Percentiles rank a stretch among this genome's conserved stretches.
Evolutionary conservation across 805 yeast genomes (phyloP).

Genomic region (Candida yuanshanica): DNA sequence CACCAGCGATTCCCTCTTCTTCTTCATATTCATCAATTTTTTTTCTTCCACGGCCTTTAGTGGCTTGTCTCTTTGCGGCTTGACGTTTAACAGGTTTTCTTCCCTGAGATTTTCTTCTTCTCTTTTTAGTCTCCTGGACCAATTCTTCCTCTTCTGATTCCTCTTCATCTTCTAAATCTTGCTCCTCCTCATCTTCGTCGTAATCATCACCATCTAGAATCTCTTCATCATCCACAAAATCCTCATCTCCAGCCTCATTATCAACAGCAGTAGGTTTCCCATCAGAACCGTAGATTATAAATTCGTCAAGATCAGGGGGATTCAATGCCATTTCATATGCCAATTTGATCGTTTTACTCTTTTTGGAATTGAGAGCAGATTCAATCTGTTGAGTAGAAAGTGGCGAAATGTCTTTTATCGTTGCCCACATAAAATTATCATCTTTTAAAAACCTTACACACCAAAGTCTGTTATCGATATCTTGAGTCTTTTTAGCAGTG

Average conservation of each 20-base stretch:
- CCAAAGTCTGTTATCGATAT: conserved; percentile 24
- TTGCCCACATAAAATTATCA: conserved; percentile 67
- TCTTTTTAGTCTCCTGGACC: conserved; percentile 7
- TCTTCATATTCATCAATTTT: conserved; percentile 2
- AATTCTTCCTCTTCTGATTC: conserved; percentile 15
- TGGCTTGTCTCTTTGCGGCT: conserved; percentile 6
- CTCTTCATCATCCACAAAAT: conserved; percentile 19
- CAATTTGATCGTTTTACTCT: conserved; percentile 37
- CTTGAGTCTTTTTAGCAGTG: neutral
- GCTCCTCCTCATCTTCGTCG: conserved; percentile 23
- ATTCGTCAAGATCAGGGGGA: conserved; percentile 43
- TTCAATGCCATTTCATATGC: conserved; percentile 53
- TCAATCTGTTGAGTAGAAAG: conserved; percentile 39
- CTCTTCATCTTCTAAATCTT: conserved; percentile 22
- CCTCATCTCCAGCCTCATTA: conserved; percentile 29
- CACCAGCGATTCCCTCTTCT: conserved; percentile 4
- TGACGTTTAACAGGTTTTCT: conserved; percentile 11
- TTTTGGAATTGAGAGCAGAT: conserved; percentile 30
- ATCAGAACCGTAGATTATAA: conserved; percentile 35
- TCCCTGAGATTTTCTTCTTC: conserved; percentile 12
- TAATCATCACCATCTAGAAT: conserved; percentile 24
- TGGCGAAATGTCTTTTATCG: conserved; percentile 42
- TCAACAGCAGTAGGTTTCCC: conserved; percentile 33
- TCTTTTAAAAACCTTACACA: conserved; percentile 69
- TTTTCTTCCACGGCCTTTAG: conserved; percentile 7